phyloP scores from a whole-genome alignment of 129 eudicot genomes.

The Helichrysum umbraculigerum region DNA sequence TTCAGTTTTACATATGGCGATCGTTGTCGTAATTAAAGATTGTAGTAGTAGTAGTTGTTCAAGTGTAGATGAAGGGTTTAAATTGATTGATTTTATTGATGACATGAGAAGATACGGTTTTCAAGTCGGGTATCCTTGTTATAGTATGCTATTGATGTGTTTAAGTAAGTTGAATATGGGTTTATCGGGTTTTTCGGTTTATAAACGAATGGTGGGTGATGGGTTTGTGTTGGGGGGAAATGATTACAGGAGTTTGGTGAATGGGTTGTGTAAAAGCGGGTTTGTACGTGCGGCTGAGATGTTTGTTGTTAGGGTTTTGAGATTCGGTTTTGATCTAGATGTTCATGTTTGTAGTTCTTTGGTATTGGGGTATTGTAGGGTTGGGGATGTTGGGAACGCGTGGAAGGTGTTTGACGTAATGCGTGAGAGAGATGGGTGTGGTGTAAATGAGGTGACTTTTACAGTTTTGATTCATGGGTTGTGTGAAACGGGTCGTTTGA shows the following conservation, averaged over 20 bases:
- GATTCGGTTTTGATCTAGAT: conserved; percentile 38
- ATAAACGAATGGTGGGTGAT: conserved; percentile 36
- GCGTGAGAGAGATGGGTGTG: conserved; percentile 36
- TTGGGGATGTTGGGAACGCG: conserved; percentile 33
- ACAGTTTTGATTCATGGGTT: conserved; percentile 41
- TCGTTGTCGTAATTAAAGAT: conserved; percentile 33
- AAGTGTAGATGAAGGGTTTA: conserved; percentile 21
- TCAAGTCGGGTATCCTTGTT: conserved; percentile 44
- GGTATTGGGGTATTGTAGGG: conserved; percentile 46
- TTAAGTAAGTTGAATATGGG: conserved; percentile 44
- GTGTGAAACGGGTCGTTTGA: conserved; percentile 38
- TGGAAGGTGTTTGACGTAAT: conserved; percentile 43
- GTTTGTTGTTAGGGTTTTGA: conserved; percentile 38
- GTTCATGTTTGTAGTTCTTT: conserved; percentile 41
- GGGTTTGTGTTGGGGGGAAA: conserved; percentile 35
- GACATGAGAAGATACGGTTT: conserved; percentile 31
- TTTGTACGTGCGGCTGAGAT: conserved; percentile 34
- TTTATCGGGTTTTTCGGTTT: conserved; percentile 36
- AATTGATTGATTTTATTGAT: conserved; percentile 29
- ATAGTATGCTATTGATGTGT: conserved; percentile 42
- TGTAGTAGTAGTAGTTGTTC: conserved; percentile 4
- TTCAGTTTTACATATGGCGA: conserved; percentile 27
- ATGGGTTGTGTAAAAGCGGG: conserved; percentile 47
- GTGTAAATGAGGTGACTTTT: conserved; percentile 42
- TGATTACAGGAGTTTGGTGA: conserved; percentile 30